Evolutionary conservation across 1,139 yeast species (phyloP), one percentile per base, ranked within the genome.

Genomic region (Taiozyma sp.): DNA sequence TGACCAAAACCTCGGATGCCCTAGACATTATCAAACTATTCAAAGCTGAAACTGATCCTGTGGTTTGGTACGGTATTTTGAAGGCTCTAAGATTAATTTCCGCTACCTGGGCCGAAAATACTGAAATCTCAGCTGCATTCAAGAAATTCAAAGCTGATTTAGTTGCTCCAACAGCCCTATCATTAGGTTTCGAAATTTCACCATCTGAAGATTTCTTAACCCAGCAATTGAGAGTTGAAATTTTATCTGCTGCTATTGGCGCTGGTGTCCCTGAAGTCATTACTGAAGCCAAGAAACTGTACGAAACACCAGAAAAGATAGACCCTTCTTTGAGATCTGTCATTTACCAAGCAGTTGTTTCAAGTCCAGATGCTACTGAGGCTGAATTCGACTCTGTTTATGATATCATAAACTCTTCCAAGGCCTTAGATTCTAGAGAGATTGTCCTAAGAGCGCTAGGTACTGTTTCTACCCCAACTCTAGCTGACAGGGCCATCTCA

Each of bases 391-490:
- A 78, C 3, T 60, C 68, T 2, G 74, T 86, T 28, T 65, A 78
- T 52, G 63, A 70, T 19, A 83, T 84, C 61, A 79, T 82, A 41
- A 65, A 70, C 9, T 62, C 70, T n/a, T 88, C 93, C 8, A 67
- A 78, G 2, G 72, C 88, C 3, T 76, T 85, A 52, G 92, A 85
- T 65, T 79, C 87, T 7, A 73, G 84, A 53, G 96, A 87, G 66
- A 72, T 80, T 48, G 86, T 88, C 0, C 70, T 87, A 39, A 65
- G 67, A 22, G 81, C 92, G 0, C 68, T 87, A 49, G 93, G 93
- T 5, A 67, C 75, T 9, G 76, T 80, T n/a, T 66, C 73, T 4
- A 72, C 74, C 50, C 73, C 75, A 22, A 60, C 63, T 3, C 47
- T 67, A 39, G 61, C 63, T 36, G 47, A 50, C 28, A 60, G 63